Percentiles rank a stretch among this genome's conserved stretches.
Conservation (phyloP, 2,329 filamentous ascomycete species). For the Didymella pomorum region DNA sequence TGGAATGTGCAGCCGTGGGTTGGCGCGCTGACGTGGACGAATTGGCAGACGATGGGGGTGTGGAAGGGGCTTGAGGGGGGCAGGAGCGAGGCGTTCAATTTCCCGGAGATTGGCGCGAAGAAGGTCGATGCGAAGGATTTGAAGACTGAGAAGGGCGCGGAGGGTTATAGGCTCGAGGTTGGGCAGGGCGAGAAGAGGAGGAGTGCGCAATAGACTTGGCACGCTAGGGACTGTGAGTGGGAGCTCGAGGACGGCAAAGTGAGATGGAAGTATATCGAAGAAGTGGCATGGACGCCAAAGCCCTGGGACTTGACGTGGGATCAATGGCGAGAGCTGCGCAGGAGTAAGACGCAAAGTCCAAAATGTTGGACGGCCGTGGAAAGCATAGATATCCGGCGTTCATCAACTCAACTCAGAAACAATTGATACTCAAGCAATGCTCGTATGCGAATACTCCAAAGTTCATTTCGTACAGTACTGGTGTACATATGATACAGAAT, state of each 20-base stretch:
- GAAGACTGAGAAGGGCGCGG: slow-evolving; percentile 59
- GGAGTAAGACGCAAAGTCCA: not conserved
- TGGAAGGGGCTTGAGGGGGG: slow-evolving; percentile 74
- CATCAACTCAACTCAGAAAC: not conserved
- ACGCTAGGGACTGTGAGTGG: no score
- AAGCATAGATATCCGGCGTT: not conserved
- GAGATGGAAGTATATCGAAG: no score
- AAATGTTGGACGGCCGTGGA: not conserved
- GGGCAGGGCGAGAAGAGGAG: slow-evolving; percentile 41
- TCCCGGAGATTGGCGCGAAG: slow-evolving; percentile 73
- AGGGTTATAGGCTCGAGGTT: slow-evolving; percentile 56
- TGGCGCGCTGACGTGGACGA: slow-evolving; percentile 81
- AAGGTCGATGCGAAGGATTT: slow-evolving; percentile 62
- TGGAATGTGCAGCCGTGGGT: slow-evolving; percentile 99
- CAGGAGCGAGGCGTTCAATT: slow-evolving; percentile 68
- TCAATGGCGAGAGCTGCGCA: not conserved
- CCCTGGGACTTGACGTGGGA: not conserved
- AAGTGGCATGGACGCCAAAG: no score
- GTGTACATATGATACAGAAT: slow-evolving; percentile 4
- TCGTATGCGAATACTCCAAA: not conserved
- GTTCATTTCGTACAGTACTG: slow-evolving; percentile 1
- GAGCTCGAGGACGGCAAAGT: no score
- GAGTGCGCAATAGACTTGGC: slow-evolving; percentile 21
- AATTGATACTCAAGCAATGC: not conserved
- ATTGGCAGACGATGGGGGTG: slow-evolving; percentile 57